A percentile compares a stretch with the other conserved stretches of the same genome.
phyloP scores from a whole-genome alignment of 208 protist genomes.

The Leptomonas pyrrhocoris region DNA sequence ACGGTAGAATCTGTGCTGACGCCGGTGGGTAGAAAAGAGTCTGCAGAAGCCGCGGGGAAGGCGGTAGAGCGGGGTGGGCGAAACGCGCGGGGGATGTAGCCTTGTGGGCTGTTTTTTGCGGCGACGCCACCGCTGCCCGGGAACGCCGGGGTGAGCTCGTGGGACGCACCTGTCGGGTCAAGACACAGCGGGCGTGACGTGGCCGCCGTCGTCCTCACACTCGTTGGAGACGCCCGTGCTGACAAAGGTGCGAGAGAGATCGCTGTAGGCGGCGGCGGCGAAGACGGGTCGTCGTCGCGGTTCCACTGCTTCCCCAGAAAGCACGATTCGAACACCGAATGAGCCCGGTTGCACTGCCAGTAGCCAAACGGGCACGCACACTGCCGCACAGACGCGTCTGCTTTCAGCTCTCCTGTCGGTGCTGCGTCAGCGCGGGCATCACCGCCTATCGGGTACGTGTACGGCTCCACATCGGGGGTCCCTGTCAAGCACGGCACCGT shows the following conservation, averaged over 20 bases:
- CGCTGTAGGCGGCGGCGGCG: conserved; percentile 3
- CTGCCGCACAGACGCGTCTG: not conserved
- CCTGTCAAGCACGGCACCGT: not conserved
- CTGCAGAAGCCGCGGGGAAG: not conserved
- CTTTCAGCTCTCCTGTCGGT: not conserved
- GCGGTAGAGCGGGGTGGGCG: conserved; percentile 34
- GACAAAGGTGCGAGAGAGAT: not conserved
- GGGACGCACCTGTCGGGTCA: not conserved
- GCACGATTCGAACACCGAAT: conserved; percentile 73
- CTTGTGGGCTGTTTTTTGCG: not conserved
- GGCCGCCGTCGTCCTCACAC: not conserved
- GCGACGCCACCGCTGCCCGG: not conserved
- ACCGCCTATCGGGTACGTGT: not conserved
- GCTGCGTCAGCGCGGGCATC: not conserved
- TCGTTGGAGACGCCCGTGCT: not conserved
- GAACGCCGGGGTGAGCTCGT: not conserved
- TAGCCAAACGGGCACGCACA: conserved; percentile 58
- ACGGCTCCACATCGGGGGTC: conserved; percentile 13
- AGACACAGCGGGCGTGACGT: not conserved
- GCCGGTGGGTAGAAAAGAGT: not conserved
- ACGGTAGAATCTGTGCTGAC: not conserved
- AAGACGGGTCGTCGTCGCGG: conserved; percentile 12
- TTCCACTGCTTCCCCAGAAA: conserved; percentile 56
- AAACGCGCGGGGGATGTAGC: conserved; percentile 31
- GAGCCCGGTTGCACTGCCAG: conserved; percentile 50